Percentiles rank a stretch among this genome's conserved stretches.
Evolutionary conservation across 139 green algal species (phyloP).

Genomic region (Chlamydomonas sphaeroides): DNA sequence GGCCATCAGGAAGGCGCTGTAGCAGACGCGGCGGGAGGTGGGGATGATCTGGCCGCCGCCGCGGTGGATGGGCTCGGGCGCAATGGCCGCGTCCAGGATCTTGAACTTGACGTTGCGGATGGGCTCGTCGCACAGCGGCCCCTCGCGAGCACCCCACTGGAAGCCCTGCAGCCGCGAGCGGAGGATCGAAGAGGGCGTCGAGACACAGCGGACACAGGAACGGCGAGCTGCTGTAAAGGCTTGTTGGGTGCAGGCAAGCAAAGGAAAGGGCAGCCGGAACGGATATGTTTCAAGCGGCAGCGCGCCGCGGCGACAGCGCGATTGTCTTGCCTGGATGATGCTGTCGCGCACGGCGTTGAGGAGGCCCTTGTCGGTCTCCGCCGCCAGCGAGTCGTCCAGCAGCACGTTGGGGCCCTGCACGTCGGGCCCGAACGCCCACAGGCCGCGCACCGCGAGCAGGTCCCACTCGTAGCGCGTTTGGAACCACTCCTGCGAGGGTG

Average conservation of each 20-base stretch:
- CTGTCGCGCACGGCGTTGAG: slow-evolving; percentile 82
- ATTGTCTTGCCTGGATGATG: slow-evolving; percentile 79
- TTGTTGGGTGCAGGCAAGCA: too few relatives aligned
- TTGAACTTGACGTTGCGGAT: slow-evolving; percentile 99
- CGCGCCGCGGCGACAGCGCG: not conserved
- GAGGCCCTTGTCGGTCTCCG: slow-evolving; percentile 93
- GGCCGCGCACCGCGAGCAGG: slow-evolving; percentile 87
- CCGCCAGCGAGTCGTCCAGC: slow-evolving; percentile 94
- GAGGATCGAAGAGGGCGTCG: too few relatives aligned
- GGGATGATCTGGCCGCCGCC: slow-evolving; percentile 96
- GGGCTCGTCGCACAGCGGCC: slow-evolving; percentile 97
- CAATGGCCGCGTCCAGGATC: slow-evolving; percentile 74
- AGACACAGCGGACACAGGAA: too few relatives aligned
- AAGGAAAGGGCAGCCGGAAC: too few relatives aligned
- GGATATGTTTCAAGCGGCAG: too few relatives aligned
- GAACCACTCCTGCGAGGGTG: slow-evolving; percentile 61
- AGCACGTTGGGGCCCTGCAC: slow-evolving; percentile 89
- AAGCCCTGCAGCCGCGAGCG: slow-evolving; percentile 42
- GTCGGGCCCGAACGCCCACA: slow-evolving; percentile 98
- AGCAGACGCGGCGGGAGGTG: slow-evolving; percentile 89
- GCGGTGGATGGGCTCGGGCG: slow-evolving; percentile 79
- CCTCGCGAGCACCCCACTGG: slow-evolving; percentile 93
- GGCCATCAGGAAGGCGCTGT: slow-evolving; percentile 97
- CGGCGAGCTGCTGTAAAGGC: too few relatives aligned
- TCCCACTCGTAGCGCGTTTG: slow-evolving; percentile 96